Evolutionary conservation across 1,139 yeast species (phyloP).

Genomic region (Debaryomyces sp.): DNA sequence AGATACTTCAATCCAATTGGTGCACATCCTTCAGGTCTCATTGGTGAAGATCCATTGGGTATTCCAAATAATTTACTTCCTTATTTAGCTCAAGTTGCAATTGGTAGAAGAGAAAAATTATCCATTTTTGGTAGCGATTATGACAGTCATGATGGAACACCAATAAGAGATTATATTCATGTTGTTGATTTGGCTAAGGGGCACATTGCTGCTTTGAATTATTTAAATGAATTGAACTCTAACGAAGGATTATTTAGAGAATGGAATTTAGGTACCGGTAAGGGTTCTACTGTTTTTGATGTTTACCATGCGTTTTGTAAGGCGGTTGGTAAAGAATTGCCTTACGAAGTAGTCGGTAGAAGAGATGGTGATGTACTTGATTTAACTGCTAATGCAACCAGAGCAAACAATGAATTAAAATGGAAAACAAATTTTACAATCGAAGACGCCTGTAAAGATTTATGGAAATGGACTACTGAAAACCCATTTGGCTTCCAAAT

Average conservation of each 20-base stretch:
- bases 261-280: constrained; percentile 86
- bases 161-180: constrained; percentile 81
- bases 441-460: constrained; percentile 68
- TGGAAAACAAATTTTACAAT: constrained; percentile 65
- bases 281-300: constrained; percentile 76
- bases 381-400: constrained; percentile 69
- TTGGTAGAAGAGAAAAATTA: constrained; percentile 68
- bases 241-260: constrained; percentile 62
- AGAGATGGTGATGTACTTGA: constrained; percentile 81
- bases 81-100: constrained; percentile 75
- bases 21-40: constrained; percentile 78
- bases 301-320: constrained; percentile 67
- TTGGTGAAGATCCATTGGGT: constrained; percentile 83
- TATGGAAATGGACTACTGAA: constrained; percentile 77
- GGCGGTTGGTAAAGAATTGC: constrained; percentile 69
- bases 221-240: constrained; percentile 46
- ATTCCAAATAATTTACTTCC: constrained; percentile 79
- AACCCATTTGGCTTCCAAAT: constrained; percentile 66
- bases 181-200: constrained; percentile 84
- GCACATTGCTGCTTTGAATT: constrained; percentile 70
- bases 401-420: constrained; percentile 66
- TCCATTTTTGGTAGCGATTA: constrained; percentile 71
- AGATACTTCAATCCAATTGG: constrained; percentile 86
- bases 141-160: constrained; percentile 75
- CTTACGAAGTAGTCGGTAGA: constrained; percentile 66